Evolutionary conservation across 1,284 basidiomycete genomes (phyloP).

Genomic region (Trametes sp.): DNA sequence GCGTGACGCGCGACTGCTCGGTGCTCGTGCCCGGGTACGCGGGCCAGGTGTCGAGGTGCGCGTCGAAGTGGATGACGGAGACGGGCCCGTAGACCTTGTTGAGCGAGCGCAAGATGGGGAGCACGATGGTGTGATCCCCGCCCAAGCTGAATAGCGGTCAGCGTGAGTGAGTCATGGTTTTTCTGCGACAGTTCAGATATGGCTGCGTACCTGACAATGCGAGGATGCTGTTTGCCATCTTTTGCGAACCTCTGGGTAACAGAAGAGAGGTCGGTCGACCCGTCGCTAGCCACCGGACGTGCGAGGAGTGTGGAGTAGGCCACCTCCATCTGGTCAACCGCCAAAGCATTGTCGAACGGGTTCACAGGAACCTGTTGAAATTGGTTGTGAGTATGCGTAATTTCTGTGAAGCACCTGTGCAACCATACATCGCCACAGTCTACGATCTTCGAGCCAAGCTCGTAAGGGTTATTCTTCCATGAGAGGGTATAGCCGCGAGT

Average conservation of each 20-base stretch:
- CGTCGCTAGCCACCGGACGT: conserved; percentile 53
- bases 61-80: conserved; percentile 84
- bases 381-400: too few relatives aligned
- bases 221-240: conserved; percentile 67
- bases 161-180: not conserved
- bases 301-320: conserved; percentile 75
- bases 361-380: conserved; percentile 67
- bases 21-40: conserved; percentile 60
- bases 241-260: conserved; percentile 47
- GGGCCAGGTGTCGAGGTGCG: conserved; percentile 76
- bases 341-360: conserved; percentile 78
- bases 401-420: too few relatives aligned
- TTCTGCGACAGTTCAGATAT: too few relatives aligned
- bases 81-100: conserved; percentile 78
- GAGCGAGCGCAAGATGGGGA: conserved; percentile 77
- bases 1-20: conserved; percentile 71
- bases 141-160: conserved; percentile 59
- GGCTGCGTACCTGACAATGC: conserved; percentile 66
- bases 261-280: not conserved
- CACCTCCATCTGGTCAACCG: conserved; percentile 81
- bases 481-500: conserved; percentile 67
- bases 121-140: conserved; percentile 82
- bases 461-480: conserved; percentile 75
- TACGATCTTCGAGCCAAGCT: conserved; percentile 62
- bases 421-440: conserved; percentile 80